A percentile compares a stretch with the other conserved stretches of the same genome.
Evolutionary conservation across 2,329 filamentous ascomycete genomes (phyloP).

Genomic region (Talaromyces sp.): DNA sequence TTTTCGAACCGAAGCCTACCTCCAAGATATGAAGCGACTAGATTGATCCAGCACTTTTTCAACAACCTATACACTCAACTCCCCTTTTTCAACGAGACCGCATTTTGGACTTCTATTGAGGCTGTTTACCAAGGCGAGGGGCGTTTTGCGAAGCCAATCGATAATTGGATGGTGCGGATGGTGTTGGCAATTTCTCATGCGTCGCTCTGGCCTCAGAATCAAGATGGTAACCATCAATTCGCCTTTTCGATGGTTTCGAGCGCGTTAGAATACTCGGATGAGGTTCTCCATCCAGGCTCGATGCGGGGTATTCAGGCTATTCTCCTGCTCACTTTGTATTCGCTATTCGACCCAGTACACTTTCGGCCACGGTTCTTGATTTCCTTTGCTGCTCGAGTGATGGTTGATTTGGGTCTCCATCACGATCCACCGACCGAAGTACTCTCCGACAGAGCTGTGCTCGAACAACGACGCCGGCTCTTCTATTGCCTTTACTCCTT

Average conservation of each 20-base stretch:
- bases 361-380: constrained; percentile 94
- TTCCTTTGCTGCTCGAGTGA: constrained; percentile 79
- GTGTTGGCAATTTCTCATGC: constrained; percentile 78
- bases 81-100: constrained; percentile 77
- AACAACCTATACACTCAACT: constrained; percentile 73
- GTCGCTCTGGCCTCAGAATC: constrained; percentile 62
- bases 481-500: constrained; percentile 90
- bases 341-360: constrained; percentile 81
- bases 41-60: constrained; percentile 77
- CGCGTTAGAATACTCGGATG: constrained; percentile 73
- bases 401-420: constrained; percentile 86
- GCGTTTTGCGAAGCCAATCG: constrained; percentile 58
- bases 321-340: constrained; percentile 79
- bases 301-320: constrained; percentile 82
- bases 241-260: constrained; percentile 57
- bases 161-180: constrained; percentile 85
- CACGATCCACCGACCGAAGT: constrained; percentile 77
- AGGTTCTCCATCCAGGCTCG: constrained; percentile 79
- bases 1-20: constrained; percentile 61
- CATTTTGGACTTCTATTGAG: constrained; percentile 71
- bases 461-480: constrained; percentile 75
- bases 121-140: constrained; percentile 70
- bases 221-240: constrained; percentile 59
- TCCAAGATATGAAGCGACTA: constrained; percentile 60
- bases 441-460: constrained; percentile 59